These are phyloP conservation scores for Colletotrichum costaricense DNA, from an alignment of 2,329 filamentous ascomycete species.

Conservation along the genomic window DNA sequence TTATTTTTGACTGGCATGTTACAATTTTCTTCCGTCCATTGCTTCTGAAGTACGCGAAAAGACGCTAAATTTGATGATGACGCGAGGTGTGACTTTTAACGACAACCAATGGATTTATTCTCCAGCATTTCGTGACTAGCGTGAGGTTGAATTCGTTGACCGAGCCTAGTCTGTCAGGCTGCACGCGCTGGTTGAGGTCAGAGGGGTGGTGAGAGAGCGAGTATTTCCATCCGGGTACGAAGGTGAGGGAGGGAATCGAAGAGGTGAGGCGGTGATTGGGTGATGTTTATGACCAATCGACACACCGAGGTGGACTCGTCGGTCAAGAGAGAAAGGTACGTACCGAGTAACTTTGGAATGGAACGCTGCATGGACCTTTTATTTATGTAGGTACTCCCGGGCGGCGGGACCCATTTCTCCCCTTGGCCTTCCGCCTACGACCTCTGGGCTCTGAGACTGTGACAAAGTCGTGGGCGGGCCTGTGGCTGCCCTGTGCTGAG, in stretches of 20 bases:
- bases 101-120: neutral
- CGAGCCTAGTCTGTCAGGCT: neutral
- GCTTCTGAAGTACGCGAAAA: neutral
- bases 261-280: neutral
- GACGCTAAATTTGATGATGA: neutral
- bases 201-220: neutral
- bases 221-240: neutral
- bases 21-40: neutral
- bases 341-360: no score
- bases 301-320: no score
- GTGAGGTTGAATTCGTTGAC: neutral
- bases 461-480: no score
- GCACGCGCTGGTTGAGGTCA: neutral
- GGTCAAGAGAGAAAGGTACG: no score
- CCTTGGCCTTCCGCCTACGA: no score
- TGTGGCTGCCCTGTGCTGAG: no score
- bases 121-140: neutral
- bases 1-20: neutral
- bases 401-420: no score
- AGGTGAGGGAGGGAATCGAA: neutral
- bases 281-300: neutral
- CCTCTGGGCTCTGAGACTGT: no score
- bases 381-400: no score
- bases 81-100: neutral
- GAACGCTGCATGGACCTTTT: no score